A percentile compares a stretch with the other conserved stretches of the same genome.
These are phyloP conservation scores for Trichoderma cornu-damae DNA, from an alignment of 2,329 filamentous ascomycete genomes.

Conservation along the genomic window DNA sequence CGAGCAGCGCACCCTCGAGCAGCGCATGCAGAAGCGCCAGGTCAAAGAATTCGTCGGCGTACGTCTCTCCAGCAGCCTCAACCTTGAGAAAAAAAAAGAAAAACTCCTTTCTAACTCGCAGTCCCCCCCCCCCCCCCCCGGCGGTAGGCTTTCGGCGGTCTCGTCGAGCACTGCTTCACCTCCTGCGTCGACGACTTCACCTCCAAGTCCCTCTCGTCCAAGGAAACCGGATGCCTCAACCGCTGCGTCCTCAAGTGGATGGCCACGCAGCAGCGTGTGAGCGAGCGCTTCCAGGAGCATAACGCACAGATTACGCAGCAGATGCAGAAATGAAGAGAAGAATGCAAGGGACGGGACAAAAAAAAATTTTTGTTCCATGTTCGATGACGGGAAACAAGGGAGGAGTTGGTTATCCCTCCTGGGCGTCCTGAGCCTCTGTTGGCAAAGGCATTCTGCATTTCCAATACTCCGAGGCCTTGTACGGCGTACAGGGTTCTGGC, in stretches of 20 bases:
- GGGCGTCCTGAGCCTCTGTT: neutral
- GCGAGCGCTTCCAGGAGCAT: slow-evolving; percentile 79
- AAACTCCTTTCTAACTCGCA: too few relatives aligned
- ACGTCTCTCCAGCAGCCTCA: slow-evolving; percentile 37
- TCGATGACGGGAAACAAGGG: neutral
- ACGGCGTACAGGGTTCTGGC: slow-evolving; percentile 2
- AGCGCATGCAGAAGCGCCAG: slow-evolving; percentile 95
- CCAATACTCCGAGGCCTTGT: neutral
- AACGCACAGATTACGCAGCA: slow-evolving; percentile 55
- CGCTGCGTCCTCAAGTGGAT: slow-evolving; percentile 96
- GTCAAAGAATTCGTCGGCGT: slow-evolving; percentile 99
- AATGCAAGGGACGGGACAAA: neutral
- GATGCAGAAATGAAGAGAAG: slow-evolving; percentile 40
- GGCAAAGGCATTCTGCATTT: neutral
- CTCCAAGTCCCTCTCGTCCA: slow-evolving; percentile 83
- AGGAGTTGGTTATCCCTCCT: neutral
- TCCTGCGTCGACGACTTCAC: slow-evolving; percentile 98
- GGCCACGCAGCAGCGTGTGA: slow-evolving; percentile 83
- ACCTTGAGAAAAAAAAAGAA: neutral
- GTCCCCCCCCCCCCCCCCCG: too few relatives aligned
- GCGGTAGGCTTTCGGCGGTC: slow-evolving; percentile 38
- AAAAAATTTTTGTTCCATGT: neutral
- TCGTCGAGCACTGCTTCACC: slow-evolving; percentile 84
- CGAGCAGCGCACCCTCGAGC: slow-evolving; percentile 89
- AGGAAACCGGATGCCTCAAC: slow-evolving; percentile 87